Evolutionary conservation across 2,329 filamentous ascomycete species (phyloP), one percentile per base, ranked within the genome.

Genomic region (Albifimbria verrucaria): DNA sequence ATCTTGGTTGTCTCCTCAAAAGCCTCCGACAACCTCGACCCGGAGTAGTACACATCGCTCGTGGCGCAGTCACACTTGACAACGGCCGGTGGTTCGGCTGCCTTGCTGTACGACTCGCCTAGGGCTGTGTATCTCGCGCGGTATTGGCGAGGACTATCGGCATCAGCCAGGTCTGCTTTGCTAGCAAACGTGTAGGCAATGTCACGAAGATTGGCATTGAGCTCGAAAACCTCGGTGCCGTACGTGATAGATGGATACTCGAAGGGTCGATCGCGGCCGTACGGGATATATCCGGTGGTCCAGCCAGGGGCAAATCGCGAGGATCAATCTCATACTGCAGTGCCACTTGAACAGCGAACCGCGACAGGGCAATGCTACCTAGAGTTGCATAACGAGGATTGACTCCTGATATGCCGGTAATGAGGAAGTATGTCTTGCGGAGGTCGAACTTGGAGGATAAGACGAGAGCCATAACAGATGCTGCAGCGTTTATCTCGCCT

Each of bases 301-400:
- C 79, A 90, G 66, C 85, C 85, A 2, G 65, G 63, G 87, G 85
- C 28, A 89, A 80, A 55, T 90, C 87, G 28, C 88, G 80, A 1
- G 81, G 72, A 60, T 91, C 88, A 55, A 92, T 82, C 68, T 92
- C 88, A 58, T 90, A 89, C 67, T 92, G 88, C 50, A 91, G 73
- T 0, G 85, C 87, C 3, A 90, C 87, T 64, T 92, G 89, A 5
- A 92, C 79, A 1, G 87, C 82, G 63, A 85, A 92, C 21, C 82
- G 79, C 36, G 85, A 80, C 51, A 92, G 82, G 1, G 86, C 85
- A 0, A 89, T 87, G 41, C 80, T 79, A 44, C 81, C 83, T 4
- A 88, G 75, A 0, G 88, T 90, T 21, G 79, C 83, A 23, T 82
- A 70, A 55, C 85, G 81, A 1, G 88, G 89, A 66, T 83, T 90